Base-by-base conservation (phyloP, 148 eudicot species). In the Nyssa sinensis region DNA sequence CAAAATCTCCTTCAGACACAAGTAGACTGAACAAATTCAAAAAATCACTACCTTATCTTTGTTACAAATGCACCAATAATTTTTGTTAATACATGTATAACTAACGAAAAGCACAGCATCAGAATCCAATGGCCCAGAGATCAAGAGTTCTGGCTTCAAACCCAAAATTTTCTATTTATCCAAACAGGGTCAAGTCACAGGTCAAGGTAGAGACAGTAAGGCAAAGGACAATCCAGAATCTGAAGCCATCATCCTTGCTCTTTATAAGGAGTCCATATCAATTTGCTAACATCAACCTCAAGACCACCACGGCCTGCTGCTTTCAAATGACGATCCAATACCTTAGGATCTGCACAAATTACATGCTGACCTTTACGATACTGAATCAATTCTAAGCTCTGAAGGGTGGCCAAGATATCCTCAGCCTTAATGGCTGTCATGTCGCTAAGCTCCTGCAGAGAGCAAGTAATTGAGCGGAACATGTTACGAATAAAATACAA, bases 241-340 rank as follows among this genome's bases (percentile, higher is more conserved):
- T 44, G 6, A 14, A 27, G 11, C 59, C 61, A 77, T 88, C 86
- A 90, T 74, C 88, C 87, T 81, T 94, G 96, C 77, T 94, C 98
- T 74, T 92, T 94, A 74, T 90, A 94, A 73, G 97, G 97, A 80
- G 97, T 90, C 98, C 98, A 94, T 30, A 94, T 94, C 75, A 94
- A 82, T 76, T 92, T 94, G 71, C 93, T 75, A 37, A 86, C 97
- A 84, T 94, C 93, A 21, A 92, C 96, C 24, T 88, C 98, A 53
- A 92, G 91, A 78, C 97, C 98, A 51, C 93, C 97, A 30, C 96
- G 90, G 16, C 98, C 98, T 51, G 98, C 98, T 75, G 98, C 97
- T 85, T 92, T 94, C 17, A 94, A 87, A 80, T 94, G 98, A 44
- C 98, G 97, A 69, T 94, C 98, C 79, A 94, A 78, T 17, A 94